These are phyloP conservation scores for Rhizopogon vulgaris DNA, from an alignment of 768 basidiomycete species.

Conservation along the genomic window DNA sequence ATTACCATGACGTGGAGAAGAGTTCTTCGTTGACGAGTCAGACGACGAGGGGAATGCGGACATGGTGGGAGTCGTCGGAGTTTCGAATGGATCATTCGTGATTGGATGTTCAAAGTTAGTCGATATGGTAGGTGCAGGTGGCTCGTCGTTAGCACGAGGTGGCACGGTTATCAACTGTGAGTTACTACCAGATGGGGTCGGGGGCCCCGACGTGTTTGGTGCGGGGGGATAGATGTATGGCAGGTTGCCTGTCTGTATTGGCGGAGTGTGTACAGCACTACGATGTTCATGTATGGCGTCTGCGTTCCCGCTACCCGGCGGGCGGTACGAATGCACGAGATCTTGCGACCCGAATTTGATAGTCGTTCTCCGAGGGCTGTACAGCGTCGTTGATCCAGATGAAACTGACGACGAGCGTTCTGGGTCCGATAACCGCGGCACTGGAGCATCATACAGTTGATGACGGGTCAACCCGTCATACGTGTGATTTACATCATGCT, in stretches of 20 bases:
- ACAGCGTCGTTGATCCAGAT: constrained; percentile 12
- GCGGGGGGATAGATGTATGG: constrained; percentile 23
- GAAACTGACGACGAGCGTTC: constrained; percentile 33
- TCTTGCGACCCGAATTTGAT: constrained; percentile 78
- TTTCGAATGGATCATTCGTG: constrained; percentile 22
- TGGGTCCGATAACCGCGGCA: constrained; percentile 44
- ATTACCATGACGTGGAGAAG: constrained; percentile 1
- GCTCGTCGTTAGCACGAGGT: constrained; percentile 22
- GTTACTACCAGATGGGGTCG: background rate
- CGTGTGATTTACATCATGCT: constrained; percentile 20
- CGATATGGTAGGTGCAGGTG: constrained; percentile 20
- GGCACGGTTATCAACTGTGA: constrained; percentile 20
- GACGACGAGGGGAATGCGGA: constrained; percentile 19
- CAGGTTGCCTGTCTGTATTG: background rate
- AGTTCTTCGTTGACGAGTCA: constrained; percentile 6
- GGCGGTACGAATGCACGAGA: constrained; percentile 67
- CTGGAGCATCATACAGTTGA: constrained; percentile 84
- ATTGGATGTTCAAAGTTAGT: constrained; percentile 4
- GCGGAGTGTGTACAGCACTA: constrained; percentile 22
- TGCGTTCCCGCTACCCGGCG: constrained; percentile 44
- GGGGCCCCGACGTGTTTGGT: constrained; percentile 21
- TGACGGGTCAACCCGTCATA: constrained; percentile 63
- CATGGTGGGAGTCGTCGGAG: constrained; percentile 24
- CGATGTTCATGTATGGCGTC: constrained; percentile 45
- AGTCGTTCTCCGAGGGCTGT: constrained; percentile 38